Evolutionary conservation across 2,329 filamentous ascomycete species (phyloP).

Genomic region (Stylonectria norvegica): DNA sequence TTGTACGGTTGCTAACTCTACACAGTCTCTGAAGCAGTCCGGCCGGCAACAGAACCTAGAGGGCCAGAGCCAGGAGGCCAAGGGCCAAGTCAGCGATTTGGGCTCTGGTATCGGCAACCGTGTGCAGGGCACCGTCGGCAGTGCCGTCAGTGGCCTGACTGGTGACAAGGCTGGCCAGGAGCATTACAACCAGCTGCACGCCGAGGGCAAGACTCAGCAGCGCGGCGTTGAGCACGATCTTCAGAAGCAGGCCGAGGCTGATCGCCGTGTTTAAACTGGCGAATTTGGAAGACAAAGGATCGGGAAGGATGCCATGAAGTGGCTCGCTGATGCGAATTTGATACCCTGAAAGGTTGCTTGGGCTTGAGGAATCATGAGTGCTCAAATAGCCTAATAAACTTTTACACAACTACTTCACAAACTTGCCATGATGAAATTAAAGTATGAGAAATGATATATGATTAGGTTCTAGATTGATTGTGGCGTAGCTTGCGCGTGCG

Average conservation of each 20-base stretch:
- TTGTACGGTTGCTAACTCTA: conserved; percentile 5
- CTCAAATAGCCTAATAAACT: too few species aligned
- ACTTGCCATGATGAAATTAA: too few species aligned
- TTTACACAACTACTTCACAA: too few species aligned
- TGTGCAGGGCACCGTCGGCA: conserved; percentile 68
- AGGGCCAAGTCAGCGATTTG: conserved; percentile 75
- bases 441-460: too few species aligned
- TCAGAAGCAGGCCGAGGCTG: conserved; percentile 63
- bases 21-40: conserved; percentile 62
- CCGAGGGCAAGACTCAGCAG: conserved; percentile 79
- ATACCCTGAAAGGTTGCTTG: too few species aligned
- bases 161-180: conserved; percentile 65
- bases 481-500: too few species aligned
- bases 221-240: conserved; percentile 79
- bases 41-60: conserved; percentile 76
- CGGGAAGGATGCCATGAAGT: too few species aligned
- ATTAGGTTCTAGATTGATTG: too few species aligned
- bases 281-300: too few species aligned
- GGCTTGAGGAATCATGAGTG: too few species aligned
- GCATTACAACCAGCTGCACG: conserved; percentile 67
- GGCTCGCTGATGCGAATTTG: too few species aligned
- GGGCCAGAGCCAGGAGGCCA: conserved; percentile 77
- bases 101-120: conserved; percentile 63
- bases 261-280: too few species aligned
- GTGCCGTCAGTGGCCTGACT: conserved; percentile 66